Evolutionary conservation across 2,329 filamentous ascomycete genomes (phyloP).

Genomic region (Tolypocladium guangdongense): DNA sequence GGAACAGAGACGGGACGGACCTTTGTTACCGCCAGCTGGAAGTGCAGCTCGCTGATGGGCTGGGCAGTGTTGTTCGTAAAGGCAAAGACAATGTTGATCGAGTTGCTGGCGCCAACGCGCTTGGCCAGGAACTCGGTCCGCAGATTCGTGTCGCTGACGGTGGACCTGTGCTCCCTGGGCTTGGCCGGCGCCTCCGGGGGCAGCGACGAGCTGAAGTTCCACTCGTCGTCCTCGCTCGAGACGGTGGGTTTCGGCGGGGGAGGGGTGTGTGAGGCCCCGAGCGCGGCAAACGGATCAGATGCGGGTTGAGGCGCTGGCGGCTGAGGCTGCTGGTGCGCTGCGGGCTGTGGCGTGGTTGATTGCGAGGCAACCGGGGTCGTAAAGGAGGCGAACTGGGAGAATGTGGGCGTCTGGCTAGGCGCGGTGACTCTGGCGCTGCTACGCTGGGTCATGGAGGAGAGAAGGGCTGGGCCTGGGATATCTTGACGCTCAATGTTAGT

Average conservation of each 20-base stretch:
- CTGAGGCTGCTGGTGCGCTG: conserved; percentile 33
- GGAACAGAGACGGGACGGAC: conserved; percentile 30
- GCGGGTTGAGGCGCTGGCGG: conserved; percentile 28
- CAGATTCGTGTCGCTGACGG: conserved; percentile 59
- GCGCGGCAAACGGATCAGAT: conserved; percentile 42
- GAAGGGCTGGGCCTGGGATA: conserved; percentile 51
- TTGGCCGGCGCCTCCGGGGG: conserved; percentile 46
- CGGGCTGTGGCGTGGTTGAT: conserved; percentile 41
- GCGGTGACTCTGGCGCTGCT: conserved; percentile 42
- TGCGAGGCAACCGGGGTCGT: conserved; percentile 40
- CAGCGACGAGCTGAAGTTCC: conserved; percentile 83
- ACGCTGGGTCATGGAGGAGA: conserved; percentile 52
- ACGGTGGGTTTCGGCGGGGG: conserved; percentile 14
- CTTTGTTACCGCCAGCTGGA: conserved; percentile 89
- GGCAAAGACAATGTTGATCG: conserved; percentile 61
- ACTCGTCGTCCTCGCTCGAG: conserved; percentile 70
- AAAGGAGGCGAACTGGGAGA: conserved; percentile 45
- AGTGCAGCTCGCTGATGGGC: conserved; percentile 69
- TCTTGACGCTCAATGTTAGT: conserved; percentile 26
- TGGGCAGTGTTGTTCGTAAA: conserved; percentile 73
- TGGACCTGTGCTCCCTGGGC: conserved; percentile 51
- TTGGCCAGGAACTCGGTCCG: conserved; percentile 64
- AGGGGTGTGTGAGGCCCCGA: conserved; percentile 21
- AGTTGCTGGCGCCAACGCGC: conserved; percentile 40
- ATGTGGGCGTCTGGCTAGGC: conserved; percentile 32